Conservation (phyloP, 768 basidiomycete genomes). For the Myochromella boudieri region DNA sequence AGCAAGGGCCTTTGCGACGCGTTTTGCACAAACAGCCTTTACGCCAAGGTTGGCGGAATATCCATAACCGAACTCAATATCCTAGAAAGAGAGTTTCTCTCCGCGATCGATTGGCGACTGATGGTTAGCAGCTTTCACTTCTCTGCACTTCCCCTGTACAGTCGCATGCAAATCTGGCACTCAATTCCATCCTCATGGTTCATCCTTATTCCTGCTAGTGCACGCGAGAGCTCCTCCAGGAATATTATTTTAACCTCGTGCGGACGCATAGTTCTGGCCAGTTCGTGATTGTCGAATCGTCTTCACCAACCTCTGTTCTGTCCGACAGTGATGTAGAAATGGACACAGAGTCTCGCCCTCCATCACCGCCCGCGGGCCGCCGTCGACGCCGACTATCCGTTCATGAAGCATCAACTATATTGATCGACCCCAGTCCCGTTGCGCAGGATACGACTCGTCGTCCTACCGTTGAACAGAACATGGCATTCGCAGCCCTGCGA, state of each 20-base stretch:
- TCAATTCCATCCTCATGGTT: slow-evolving; percentile 26
- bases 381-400: slow-evolving; percentile 24
- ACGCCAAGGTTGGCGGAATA: slow-evolving; percentile 96
- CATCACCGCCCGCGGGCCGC: slow-evolving; percentile 38
- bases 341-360: slow-evolving; percentile 53
- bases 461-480: slow-evolving; percentile 80
- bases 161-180: slow-evolving; percentile 13
- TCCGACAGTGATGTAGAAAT: slow-evolving; percentile 59
- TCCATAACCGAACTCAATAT: slow-evolving; percentile 88
- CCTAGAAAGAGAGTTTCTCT: slow-evolving; percentile 92
- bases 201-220: slow-evolving; percentile 55
- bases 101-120: slow-evolving; percentile 90
- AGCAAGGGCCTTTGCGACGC: slow-evolving; percentile 95
- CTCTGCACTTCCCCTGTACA: slow-evolving; percentile 14
- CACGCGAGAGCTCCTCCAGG: slow-evolving; percentile 86
- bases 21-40: slow-evolving; percentile 93
- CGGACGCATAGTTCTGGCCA: slow-evolving; percentile 72
- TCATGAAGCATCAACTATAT: slow-evolving; percentile 40
- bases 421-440: slow-evolving; percentile 38
- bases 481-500: slow-evolving; percentile 75
- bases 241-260: slow-evolving; percentile 93
- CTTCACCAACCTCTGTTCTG: slow-evolving; percentile 34
- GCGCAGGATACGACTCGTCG: slow-evolving; percentile 47
- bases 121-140: slow-evolving; percentile 63
- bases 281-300: slow-evolving; percentile 51